A percentile compares a stretch with the other conserved stretches of the same genome.
These are phyloP conservation scores for Sequoia sempervirens DNA, from an alignment of 75 land plant species.

Conservation along the genomic window DNA sequence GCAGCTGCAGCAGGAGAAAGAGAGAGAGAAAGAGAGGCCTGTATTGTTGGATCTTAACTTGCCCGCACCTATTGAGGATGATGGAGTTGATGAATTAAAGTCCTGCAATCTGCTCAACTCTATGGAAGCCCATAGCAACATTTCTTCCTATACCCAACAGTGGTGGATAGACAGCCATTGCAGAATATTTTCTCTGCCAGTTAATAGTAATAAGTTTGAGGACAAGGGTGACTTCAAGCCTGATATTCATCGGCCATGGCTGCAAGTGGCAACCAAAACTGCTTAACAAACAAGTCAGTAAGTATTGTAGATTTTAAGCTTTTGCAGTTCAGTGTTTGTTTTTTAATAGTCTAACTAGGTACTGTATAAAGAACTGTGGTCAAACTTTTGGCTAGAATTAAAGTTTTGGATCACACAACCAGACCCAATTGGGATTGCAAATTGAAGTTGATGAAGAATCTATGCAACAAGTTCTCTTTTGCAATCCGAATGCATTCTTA, in stretches of 20 bases:
- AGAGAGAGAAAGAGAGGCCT: neutral
- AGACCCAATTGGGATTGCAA: neutral
- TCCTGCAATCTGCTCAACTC: neutral
- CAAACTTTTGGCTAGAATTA: neutral
- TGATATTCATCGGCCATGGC: neutral
- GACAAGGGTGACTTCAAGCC: neutral
- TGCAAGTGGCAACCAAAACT: neutral
- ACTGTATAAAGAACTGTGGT: neutral
- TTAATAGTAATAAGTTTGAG: neutral
- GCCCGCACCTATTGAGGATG: constrained; percentile 23
- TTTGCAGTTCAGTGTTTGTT: neutral
- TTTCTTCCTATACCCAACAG: neutral
- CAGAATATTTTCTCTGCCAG: neutral
- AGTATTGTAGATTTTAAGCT: neutral
- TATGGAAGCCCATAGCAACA: neutral
- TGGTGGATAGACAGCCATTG: neutral
- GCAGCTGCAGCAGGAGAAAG: neutral
- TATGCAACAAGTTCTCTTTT: neutral
- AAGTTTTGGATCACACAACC: neutral
- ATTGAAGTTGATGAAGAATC: neutral
- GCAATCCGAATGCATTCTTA: neutral
- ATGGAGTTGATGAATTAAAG: constrained; percentile 1
- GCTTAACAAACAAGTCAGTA: neutral
- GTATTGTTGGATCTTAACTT: constrained; percentile 14
- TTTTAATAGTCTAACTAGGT: neutral